Evolutionary conservation across 176 grass and related monocot genomes (phyloP).

Genomic region (Cenchrus americanus): DNA sequence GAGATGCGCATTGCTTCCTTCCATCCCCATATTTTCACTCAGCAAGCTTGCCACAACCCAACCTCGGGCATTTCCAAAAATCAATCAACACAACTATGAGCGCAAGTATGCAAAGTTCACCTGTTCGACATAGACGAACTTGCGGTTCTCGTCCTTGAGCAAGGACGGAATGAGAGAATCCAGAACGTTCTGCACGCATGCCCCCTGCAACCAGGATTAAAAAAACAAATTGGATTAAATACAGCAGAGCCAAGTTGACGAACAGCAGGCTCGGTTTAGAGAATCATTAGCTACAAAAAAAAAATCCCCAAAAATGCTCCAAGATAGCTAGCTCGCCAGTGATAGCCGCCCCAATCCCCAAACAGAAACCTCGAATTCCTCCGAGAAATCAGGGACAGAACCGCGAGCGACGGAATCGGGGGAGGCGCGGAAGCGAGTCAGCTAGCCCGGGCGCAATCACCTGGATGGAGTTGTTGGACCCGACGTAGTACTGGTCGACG

Average conservation of each 20-base stretch:
- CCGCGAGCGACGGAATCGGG: neutral
- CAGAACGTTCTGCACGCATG: slow-evolving; percentile 88
- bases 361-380: neutral
- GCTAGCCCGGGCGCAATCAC: slow-evolving; percentile 51
- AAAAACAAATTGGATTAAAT: neutral
- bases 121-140: slow-evolving; percentile 91
- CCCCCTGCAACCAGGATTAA: slow-evolving; percentile 47
- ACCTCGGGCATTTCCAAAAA: neutral
- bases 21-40: neutral
- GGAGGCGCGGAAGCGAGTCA: neutral
- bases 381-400: neutral
- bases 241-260: slow-evolving; percentile 4
- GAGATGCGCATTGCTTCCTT: slow-evolving; percentile 11
- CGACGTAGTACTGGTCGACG: slow-evolving; percentile 92
- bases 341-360: neutral
- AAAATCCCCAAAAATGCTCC: neutral
- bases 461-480: slow-evolving; percentile 84
- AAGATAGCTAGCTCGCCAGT: neutral
- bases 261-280: neutral
- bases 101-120: slow-evolving; percentile 35
- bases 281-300: neutral
- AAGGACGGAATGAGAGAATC: slow-evolving; percentile 80
- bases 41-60: neutral
- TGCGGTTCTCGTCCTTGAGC: slow-evolving; percentile 86
- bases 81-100: neutral